A percentile compares a stretch with the other conserved stretches of the same genome.
Evolutionary conservation across 768 basidiomycete genomes (phyloP).

Genomic region (Russula compacta): DNA sequence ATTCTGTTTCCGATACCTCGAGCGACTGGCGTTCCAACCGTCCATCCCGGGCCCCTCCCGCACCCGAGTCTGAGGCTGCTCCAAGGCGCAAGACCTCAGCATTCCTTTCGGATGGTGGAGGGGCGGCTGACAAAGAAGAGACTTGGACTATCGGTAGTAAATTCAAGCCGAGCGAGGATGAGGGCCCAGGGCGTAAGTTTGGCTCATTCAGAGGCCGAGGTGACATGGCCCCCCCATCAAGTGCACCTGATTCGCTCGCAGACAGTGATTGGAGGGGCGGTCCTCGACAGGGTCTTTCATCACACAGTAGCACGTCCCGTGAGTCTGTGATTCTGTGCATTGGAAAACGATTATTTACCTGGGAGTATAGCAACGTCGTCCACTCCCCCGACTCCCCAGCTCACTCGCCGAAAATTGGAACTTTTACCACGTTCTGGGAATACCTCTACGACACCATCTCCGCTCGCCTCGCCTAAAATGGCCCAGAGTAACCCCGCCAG

Average conservation of each 20-base stretch:
- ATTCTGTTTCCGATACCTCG: conserved; percentile 49
- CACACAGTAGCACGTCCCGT: conserved; percentile 54
- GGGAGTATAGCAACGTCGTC: conserved; percentile 48
- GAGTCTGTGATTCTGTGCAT: conserved; percentile 25
- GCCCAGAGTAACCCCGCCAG: conserved; percentile 33
- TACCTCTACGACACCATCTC: conserved; percentile 59
- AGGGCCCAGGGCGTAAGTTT: conserved; percentile 19
- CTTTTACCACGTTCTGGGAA: conserved; percentile 71
- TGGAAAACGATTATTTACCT: conserved; percentile 12
- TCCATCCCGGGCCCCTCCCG: conserved; percentile 27
- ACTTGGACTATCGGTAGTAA: conserved; percentile 68
- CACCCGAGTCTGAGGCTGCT: conserved; percentile 36
- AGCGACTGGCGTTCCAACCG: conserved; percentile 67
- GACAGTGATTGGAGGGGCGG: conserved; percentile 68
- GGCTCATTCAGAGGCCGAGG: conserved; percentile 34
- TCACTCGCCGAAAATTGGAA: conserved; percentile 73
- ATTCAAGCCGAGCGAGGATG: conserved; percentile 49
- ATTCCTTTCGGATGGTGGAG: conserved; percentile 31
- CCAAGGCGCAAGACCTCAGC: conserved; percentile 49
- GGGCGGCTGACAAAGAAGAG: conserved; percentile 70
- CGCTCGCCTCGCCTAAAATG: conserved; percentile 73
- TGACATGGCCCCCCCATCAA: conserved; percentile 45
- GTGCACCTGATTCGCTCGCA: conserved; percentile 35
- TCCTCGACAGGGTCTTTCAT: conserved; percentile 29
- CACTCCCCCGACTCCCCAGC: conserved; percentile 74